Evolutionary conservation across 352 stramenopile genomes (phyloP), one percentile per base, ranked within the genome.

Genomic region (Phytophthora agathidicida): DNA sequence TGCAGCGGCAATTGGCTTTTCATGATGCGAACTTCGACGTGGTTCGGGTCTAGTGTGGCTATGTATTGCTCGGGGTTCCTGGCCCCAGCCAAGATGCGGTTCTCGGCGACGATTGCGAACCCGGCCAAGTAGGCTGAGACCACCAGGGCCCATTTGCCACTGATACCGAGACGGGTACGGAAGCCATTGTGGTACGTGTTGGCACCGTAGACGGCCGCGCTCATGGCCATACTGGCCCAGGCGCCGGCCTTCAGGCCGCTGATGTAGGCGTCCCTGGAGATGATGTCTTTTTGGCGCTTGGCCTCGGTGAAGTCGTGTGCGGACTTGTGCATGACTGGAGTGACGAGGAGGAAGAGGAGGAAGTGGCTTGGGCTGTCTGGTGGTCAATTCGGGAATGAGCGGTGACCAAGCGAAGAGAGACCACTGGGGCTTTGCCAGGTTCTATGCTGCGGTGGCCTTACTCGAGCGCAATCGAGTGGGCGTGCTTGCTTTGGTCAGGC

Each of bases 41-140:
- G 58, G 41, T 59, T 77, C 22, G 67, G 51, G 50, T 80, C 58
- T 8, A 82, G 33, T 11, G 69, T 33, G 10, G 48, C 48, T 45
- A 82, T 35, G 49, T 77, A 82, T 20, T 75, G 28, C 19, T 80
- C 65, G 4, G 69, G 73, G 33, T 82, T 75, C 30, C 56, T 59
- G n/a, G 65, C 73, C 47, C 66, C 61, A 4, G 24, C 28, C 19
- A 79, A 35, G 5, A 82, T 33, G 9, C 62, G 57, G 19, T 71
- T 70, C 44, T 82, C 66, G 24, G 70, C 37, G 20, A 69, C 68
- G 38, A 82, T 59, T 20, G 62, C 64, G 48, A 82, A 82, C 16
- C 65, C 62, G 14, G 62, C 69, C 22, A 82, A 20, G 14, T 68
- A 72, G 36, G 72, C 56, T 35, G 64, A 71, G 19, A 79, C 70